Evolutionary conservation across 2,329 filamentous ascomycete species (phyloP), one percentile per base, ranked within the genome.

Genomic region (Cladosporium sp.): DNA sequence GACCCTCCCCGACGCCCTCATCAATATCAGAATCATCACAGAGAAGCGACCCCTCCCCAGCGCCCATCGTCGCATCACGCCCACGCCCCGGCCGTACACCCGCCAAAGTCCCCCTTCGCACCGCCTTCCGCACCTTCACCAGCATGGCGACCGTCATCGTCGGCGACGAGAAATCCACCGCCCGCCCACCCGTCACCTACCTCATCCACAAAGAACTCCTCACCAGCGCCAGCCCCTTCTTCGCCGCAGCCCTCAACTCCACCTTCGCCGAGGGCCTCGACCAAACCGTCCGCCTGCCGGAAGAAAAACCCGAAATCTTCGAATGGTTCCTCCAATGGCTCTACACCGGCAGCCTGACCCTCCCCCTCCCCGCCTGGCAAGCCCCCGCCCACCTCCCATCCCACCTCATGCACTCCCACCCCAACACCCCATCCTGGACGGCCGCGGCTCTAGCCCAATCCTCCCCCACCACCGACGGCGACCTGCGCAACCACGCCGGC

Each of bases 291-390:
- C 63, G 59, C 6, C 67, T 78, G 12, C 69, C 72, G 29, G 73
- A 74, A 51, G 66, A 76, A 44, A 64, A 65, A 52, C 66, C 72
- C 17, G 67, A 71, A 24, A 68, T 68, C 51, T 78, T 78, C 61
- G 72, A 75, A 51, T 73, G 75, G 65, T 73, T 76, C 58, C 64
- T 75, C n/a, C 65, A 70, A 52, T 78, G 75, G 75, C 67, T 78
- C 5, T 78, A 79, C 65, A 74, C 71, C 6, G 68, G 68, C 27
- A 57, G 59, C 22, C 68, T 71, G 1, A 66, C 63, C 9, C 38
- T 53, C n/a, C 53, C 48, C 11, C 43, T 41, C 17, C 42, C 56
- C 53, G 40, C 54, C 56, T 30, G 45, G 50, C 30, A 50, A 43
- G 22, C 38, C 18, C 54, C 47, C n/a, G n/a, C n/a, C 18, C 42